Evolutionary conservation across 129 eudicot genomes (phyloP), one percentile per base, ranked within the genome.

Genomic region (Scalesia atractyloides): DNA sequence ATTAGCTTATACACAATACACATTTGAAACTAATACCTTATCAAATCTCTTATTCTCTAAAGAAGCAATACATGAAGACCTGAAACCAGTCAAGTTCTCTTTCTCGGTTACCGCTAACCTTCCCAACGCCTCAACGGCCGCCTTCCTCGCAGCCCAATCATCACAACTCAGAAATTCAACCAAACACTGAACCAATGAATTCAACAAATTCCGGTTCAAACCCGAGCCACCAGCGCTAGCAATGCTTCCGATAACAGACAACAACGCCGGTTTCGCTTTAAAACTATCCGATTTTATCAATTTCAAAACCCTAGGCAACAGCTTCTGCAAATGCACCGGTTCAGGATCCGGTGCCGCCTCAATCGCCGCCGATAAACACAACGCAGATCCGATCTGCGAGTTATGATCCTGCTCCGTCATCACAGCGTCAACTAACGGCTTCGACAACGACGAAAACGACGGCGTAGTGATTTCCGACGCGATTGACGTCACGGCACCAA

Each of bases 101-200:
- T 52, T 70, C 81, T 94, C 90, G 34, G 74, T 62, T 41, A 44
- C 64, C 10, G 87, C 97, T 54, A 90, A 77, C 81, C 69, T 76
- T 68, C 81, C 85, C 63, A 94, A 69, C 41, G 90, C 84, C 83
- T 84, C 96, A 14, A 91, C 97, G 7, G 96, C 98, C 24, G 89
- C 89, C 68, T 90, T 94, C 82, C 98, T 84, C 13, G 86, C 82
- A 5, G 87, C 80, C 98, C 98, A 94, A 75, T 94, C 97, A 1
- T 86, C 96, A 37, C 81, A 78, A 19, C 96, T 67, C 84, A 90
- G 47, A 64, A 82, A 87, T 56, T 86, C 97, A 57, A 83, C 80
- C 58, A 82, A 77, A n/a, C 84, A 73, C 3, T 77, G 76, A 77
- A 82, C 72, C 77, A 85, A 69, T 6, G 39, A 62, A 75, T 66